Percentiles rank a stretch among this genome's conserved stretches.
These are phyloP conservation scores for Huiozyma sinensis DNA, from an alignment of 805 yeast species.

Conservation along the genomic window DNA sequence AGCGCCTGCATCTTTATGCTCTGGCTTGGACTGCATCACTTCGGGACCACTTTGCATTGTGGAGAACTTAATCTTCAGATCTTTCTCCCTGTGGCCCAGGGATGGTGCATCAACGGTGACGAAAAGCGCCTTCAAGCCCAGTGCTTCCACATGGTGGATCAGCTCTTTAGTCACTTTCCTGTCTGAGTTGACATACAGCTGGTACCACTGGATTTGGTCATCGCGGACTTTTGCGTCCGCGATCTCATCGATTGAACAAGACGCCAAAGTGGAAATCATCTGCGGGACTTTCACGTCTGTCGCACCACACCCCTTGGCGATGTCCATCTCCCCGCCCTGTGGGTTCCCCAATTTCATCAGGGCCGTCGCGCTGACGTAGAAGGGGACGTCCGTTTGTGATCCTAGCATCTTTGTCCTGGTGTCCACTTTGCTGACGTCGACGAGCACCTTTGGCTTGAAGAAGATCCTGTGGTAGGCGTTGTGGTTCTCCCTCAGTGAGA, in stretches of 20 bases:
- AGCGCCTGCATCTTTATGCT: conserved; percentile 35
- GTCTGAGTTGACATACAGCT: conserved; percentile 73
- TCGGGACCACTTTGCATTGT: conserved; percentile 24
- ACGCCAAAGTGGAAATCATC: conserved; percentile 88
- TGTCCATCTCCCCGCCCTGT: conserved; percentile 72
- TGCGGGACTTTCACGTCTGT: conserved; percentile 53
- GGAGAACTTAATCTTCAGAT: conserved; percentile 53
- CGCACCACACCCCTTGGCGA: conserved; percentile 72
- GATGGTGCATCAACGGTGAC: conserved; percentile 92
- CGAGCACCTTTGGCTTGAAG: conserved; percentile 74
- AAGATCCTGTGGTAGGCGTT: conserved; percentile 78
- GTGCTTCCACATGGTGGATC: conserved; percentile 58
- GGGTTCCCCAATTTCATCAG: conserved; percentile 85
- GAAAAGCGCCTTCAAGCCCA: conserved; percentile 74
- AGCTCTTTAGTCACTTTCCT: conserved; percentile 49
- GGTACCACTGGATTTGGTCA: conserved; percentile 76
- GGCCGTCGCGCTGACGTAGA: conserved; percentile 87
- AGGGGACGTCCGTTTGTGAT: conserved; percentile 57
- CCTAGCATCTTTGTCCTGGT: conserved; percentile 68
- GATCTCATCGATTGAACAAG: conserved; percentile 80
- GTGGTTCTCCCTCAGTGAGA: conserved; percentile 83
- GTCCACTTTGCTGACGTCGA: conserved; percentile 71
- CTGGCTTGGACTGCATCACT: conserved; percentile 34
- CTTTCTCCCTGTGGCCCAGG: conserved; percentile 85
- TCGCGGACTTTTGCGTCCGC: conserved; percentile 52